These are phyloP conservation scores for Euphorbia celastroides DNA, from an alignment of 441 rosid genomes.

Conservation along the genomic window DNA sequence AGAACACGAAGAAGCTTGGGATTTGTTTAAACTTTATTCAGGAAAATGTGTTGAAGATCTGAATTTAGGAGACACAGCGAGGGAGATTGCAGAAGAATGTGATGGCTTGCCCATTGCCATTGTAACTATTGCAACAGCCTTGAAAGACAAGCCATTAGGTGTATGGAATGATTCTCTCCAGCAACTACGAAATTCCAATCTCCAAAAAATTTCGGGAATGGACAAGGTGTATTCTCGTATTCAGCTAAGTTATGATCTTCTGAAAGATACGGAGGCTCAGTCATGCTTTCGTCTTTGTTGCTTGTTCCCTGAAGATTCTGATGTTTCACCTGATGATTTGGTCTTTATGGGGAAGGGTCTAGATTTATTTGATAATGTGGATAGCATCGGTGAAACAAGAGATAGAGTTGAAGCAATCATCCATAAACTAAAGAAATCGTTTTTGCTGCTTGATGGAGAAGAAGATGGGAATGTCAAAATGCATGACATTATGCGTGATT, in stretches of 20 bases:
- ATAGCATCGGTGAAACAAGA: neutral
- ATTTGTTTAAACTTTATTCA: neutral
- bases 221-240: neutral
- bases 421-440: neutral
- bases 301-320: neutral
- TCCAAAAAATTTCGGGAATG: neutral
- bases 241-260: neutral
- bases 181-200: neutral
- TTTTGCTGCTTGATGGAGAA: neutral
- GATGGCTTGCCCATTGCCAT: neutral
- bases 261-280: too few relatives aligned
- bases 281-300: too few relatives aligned
- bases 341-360: neutral
- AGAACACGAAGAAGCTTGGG: neutral
- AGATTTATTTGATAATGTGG: neutral
- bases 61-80: neutral
- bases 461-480: neutral
- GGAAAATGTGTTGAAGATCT: neutral
- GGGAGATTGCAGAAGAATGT: too few relatives aligned
- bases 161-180: neutral
- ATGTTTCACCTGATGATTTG: neutral
- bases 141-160: neutral
- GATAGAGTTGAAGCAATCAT: neutral
- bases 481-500: neutral
- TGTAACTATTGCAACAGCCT: neutral